Conservation (phyloP, 176 grass and related monocot genomes). For the Zizania latifolia region DNA sequence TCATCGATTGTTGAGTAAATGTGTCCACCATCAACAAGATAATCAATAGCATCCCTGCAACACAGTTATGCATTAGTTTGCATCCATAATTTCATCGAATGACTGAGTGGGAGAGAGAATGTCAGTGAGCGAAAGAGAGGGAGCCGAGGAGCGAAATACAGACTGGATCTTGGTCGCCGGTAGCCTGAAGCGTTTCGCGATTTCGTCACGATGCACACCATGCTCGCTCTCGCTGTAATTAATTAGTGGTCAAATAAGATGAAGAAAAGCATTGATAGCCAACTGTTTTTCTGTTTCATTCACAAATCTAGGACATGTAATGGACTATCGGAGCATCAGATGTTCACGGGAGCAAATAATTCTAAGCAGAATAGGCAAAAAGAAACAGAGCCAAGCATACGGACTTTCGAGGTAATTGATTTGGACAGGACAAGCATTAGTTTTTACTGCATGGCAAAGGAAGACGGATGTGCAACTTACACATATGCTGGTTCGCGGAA, state of each 20-base stretch:
- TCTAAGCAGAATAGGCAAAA: background rate
- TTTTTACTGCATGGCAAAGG: background rate
- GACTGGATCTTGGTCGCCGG: constrained; percentile 47
- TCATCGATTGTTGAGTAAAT: constrained; percentile 90
- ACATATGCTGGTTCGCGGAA: constrained; percentile 72
- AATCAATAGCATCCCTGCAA: constrained; percentile 60
- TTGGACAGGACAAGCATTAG: background rate
- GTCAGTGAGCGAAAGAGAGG: background rate
- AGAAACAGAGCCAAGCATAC: background rate
- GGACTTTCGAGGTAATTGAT: background rate
- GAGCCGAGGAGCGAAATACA: background rate
- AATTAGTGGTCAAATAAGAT: background rate
- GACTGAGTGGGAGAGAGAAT: background rate
- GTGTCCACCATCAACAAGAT: constrained; percentile 42
- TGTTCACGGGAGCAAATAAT: background rate
- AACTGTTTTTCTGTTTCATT: background rate
- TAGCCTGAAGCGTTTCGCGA: constrained; percentile 48
- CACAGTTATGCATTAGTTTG: background rate
- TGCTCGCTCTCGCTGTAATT: constrained; percentile 61
- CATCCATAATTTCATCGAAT: background rate
- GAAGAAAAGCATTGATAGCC: background rate
- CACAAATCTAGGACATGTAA: background rate
- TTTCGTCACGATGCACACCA: constrained; percentile 76
- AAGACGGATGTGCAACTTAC: constrained; percentile 38
- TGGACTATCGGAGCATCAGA: background rate